Evolutionary conservation across 495 filamentous ascomycete species (phyloP), one percentile per base, ranked within the genome.

Genomic region (Tricharina praecox): DNA sequence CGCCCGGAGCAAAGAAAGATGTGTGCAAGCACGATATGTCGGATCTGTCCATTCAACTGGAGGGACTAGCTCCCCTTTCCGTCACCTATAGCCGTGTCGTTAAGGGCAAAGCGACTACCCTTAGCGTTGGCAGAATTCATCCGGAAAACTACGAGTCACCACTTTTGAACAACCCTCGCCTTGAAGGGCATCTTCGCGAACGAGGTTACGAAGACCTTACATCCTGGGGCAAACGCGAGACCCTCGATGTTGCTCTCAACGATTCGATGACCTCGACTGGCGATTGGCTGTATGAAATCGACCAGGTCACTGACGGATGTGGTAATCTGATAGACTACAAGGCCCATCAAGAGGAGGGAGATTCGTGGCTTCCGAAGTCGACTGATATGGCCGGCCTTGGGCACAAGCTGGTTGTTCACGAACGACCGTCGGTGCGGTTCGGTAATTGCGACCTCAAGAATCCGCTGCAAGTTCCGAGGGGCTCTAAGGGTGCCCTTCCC

Each of bases 21-120:
- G 70, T 68, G 13, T 97, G 90, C 57, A 70, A 74, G 35, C 81
- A 82, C 23, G 90, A 96, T 50, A 67, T 96, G 19, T 95, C 90
- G 2, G 77, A 94, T 56, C 62, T 95, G 26, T 66, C 76, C 23
- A 64, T 97, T 11, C 74, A 82, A 50, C 82, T 95, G 2, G 75
- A 85, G 56, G 90, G 88, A 16, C 85, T 85, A 1, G 82, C 90
- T 9, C 90, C 90, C n/a, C 66, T 97, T 47, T 82, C 84, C 59
- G 77, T 96, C 50, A 84, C 82, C 55, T 97, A 96, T 57, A 88
- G 81, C 53, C 78, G 82, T 32, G 77, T 75, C 24, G 76, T 94
- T 45, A 93, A 54, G 66, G 71, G 45, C 74, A 76, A 47, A 76
- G 88, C 50, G 68, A 77, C 53, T 76, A 79, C 51, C 76, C 83